phyloP scores from a whole-genome alignment of 768 basidiomycete species.

The Tremella mesenterica region DNA sequence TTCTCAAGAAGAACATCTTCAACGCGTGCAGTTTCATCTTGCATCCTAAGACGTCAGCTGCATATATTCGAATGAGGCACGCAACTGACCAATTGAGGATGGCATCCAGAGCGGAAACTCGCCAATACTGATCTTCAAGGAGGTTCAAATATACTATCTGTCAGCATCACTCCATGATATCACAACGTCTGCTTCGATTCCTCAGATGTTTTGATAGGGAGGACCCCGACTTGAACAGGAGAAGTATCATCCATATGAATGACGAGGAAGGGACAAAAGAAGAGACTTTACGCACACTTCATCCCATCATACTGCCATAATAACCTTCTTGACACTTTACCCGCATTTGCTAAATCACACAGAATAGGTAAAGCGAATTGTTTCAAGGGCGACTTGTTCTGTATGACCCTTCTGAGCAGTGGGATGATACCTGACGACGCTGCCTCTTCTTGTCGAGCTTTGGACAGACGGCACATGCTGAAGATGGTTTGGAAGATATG shows the following conservation, averaged over 20 bases:
- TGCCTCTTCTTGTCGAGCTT: slow-evolving; percentile 90
- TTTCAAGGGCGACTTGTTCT: slow-evolving; percentile 80
- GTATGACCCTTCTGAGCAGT: slow-evolving; percentile 76
- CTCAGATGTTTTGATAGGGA: too few species aligned
- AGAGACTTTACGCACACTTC: slow-evolving; percentile 37
- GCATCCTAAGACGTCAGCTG: slow-evolving; percentile 55
- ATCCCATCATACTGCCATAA: slow-evolving; percentile 94
- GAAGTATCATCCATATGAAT: too few species aligned
- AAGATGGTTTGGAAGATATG: slow-evolving; percentile 96
- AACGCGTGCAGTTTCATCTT: slow-evolving; percentile 88
- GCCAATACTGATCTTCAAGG: slow-evolving; percentile 43
- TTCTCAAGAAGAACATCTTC: slow-evolving; percentile 81
- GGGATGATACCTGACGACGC: slow-evolving; percentile 93
- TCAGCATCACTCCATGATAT: neutral
- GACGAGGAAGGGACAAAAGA: too few species aligned
- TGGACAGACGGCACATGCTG: slow-evolving; percentile 90
- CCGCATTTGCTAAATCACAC: slow-evolving; percentile 89
- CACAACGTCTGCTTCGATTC: too few species aligned
- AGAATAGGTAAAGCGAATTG: slow-evolving; percentile 95
- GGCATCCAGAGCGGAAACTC: slow-evolving; percentile 57
- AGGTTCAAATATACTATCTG: slow-evolving; percentile 42
- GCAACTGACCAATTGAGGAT: slow-evolving; percentile 70
- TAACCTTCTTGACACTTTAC: slow-evolving; percentile 79
- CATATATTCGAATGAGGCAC: neutral
- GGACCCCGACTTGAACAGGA: too few species aligned